Base-by-base conservation (phyloP, 2,329 filamentous ascomycete species). In the Aphanoascus verrucosus region DNA sequence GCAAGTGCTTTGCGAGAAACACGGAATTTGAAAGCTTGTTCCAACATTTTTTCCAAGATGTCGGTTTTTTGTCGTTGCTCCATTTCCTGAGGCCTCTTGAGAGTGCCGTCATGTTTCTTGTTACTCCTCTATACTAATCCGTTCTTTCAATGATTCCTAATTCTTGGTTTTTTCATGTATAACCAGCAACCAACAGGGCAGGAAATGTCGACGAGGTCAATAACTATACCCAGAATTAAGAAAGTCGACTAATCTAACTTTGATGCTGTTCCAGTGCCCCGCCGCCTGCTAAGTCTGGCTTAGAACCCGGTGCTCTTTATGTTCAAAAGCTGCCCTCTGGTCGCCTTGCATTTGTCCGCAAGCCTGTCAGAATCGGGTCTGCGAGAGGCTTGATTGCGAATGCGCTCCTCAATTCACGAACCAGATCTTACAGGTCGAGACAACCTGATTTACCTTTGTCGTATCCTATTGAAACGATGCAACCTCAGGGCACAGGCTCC, bases 311-410 rank as follows among this genome's bases (percentile, higher is more conserved):
- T 14, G 34, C 20, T 11, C 38, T 55, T 1, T 59, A 57, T 46
- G 43, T 58, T 20, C 49, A 53, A 46, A 57, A 37, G 23, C 48
- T 57, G 31, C 56, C 56, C 11, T 57, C 56, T 6, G 58, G 58
- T 17, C 56, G 51, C 41, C 35, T 49, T 6, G 58, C 53, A 31
- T 59, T 59, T 31, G 56, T 58, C 23, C 58, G 57, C 43, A 55
- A 54, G 11, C 48, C 56, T 17, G 46, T 45, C 35, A 57, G 55
- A 17, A 35, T 52, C 42, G 55, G 49, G 20, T 35, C 56, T 35
- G 31, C 50, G 3, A 37, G 45, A 1, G 19, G 42, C 5, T 43
- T 54, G 23, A 38, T 57, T 40, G 38, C 53, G 12, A 54, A 52
- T 32, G 47, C 45, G 0, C 50, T 57, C 17, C 19, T 52, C 8